These are phyloP conservation scores for Osmozyma mogii DNA, from an alignment of 805 yeast genomes.

Conservation along the genomic window DNA sequence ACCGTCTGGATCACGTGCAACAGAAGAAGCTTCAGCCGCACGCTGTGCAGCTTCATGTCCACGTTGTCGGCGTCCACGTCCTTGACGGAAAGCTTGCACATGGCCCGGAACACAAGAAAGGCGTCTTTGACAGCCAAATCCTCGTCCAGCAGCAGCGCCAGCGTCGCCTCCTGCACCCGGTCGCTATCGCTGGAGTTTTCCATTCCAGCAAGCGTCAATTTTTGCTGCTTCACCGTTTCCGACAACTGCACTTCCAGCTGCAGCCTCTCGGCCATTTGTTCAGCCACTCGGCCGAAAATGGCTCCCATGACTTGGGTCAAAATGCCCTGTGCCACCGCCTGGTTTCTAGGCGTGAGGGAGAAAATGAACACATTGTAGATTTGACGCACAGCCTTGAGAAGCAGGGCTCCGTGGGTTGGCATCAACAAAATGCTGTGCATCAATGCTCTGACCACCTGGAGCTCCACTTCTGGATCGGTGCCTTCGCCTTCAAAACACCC, in stretches of 20 bases:
- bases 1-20: constrained; percentile 83
- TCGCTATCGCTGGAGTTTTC: constrained; percentile 45
- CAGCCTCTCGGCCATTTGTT: constrained; percentile 10
- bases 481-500: constrained; percentile 88
- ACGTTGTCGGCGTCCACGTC: constrained; percentile 66
- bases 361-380: constrained; percentile 87
- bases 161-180: constrained; percentile 40
- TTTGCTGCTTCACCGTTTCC: constrained; percentile 8
- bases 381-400: constrained; percentile 85
- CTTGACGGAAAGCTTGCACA: constrained; percentile 89
- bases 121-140: constrained; percentile 83
- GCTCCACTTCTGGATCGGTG: constrained; percentile 80
- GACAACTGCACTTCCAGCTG: constrained; percentile 1
- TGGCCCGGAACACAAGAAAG: constrained; percentile 83
- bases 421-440: constrained; percentile 80
- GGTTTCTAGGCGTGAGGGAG: constrained; percentile 75
- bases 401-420: constrained; percentile 84
- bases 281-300: constrained; percentile 62
- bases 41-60: constrained; percentile 85
- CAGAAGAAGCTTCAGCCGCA: constrained; percentile 84
- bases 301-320: constrained; percentile 83
- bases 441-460: constrained; percentile 88
- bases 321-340: constrained; percentile 92
- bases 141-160: constrained; percentile 43
- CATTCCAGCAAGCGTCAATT: constrained; percentile 53